Evolutionary conservation across 371 early-diverging fungal species (phyloP), one percentile per base, ranked within the genome.

Genomic region (Phascolomyces articulosus): DNA sequence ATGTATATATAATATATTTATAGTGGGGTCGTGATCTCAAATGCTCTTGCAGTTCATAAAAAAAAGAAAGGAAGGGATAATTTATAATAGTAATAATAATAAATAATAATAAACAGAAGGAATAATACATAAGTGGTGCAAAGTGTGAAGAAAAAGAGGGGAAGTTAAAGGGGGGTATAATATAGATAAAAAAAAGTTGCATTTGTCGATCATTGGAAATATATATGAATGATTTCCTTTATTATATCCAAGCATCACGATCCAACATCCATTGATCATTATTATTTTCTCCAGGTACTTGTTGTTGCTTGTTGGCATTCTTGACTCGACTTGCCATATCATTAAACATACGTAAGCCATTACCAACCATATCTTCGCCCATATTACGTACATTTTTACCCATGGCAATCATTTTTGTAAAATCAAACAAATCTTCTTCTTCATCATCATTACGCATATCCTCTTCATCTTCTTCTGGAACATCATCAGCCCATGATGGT

Each of bases 1-100:
- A 0, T 55, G 11, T 55, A 41, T 21, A 18, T 20, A 41, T 2
- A n/a, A 28, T 56, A 16, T 40, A 38, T 57, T 4, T 62, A 8
- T 51, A 76, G 28, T 87, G 87, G 88, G 87, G 86, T 38, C 75
- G 81, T 38, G 84, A 82, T 15, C 71, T 85, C 40, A 77, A 84
- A 55, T 87, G 88, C 62, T 83, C 84, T 21, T 88, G 88, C 55
- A 87, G 85, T 48, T 87, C 88, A 6, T 87, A 75, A 69, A 21
- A 9, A 27, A 23, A n/a, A 10, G 34, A 34, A 23, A n/a, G 24
- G 34, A 34, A 34, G 34, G 29, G 18, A 4, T 6, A 16, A 20
- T 26, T 2, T 29, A 28, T 28, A 20, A 55, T 55, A 2, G 10
- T 20, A 55, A 55, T 31, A 55, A 31, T n/a, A 48, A 60, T 60